Base-by-base conservation (phyloP, 2,329 filamentous ascomycete species). In the Corinectria fuckeliana region DNA sequence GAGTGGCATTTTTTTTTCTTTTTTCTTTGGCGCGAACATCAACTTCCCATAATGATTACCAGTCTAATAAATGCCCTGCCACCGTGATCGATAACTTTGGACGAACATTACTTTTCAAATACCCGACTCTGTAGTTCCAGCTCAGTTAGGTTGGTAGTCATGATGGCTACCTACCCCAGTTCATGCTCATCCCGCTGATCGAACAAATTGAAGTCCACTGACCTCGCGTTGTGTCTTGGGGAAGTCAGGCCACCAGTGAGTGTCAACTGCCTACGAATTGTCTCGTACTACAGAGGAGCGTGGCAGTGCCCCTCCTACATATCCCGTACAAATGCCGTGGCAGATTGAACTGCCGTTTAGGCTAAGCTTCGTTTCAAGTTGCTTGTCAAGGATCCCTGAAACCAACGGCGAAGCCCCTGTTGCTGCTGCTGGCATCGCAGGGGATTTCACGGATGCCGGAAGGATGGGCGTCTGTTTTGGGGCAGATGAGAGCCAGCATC, bases 351-450 rank as follows among this genome's bases (percentile, higher is more conserved):
- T 28, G 23, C 41, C 13, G 23, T n/a, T 18, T 25, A 30, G 28
- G 51, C 41, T 32, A 47, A 47, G 34, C 34, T 48, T 21, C 38
- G 52, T 55, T 55, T 55, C 52, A 55, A 55, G 9, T n/a, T 55
- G n/a, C 44, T 48, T 55, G 32, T 34, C 21, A 30, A 3, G 23
- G 23, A 30, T 42, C 44, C 52, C 25, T 55, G 52, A 28, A 26
- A 55, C 52, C 38, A 21, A 39, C 44, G 38, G 26, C n/a, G 41
- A n/a, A 41, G 14, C 52, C 9, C 6, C 36, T 41, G 23, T n/a
- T 11, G 16, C 42, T 7, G 20, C 13, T 6, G n/a, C n/a, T 48
- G 6, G 13, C 30, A 41, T 21, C 32, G 39, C 20, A 28, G 20
- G 14, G 47, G 25, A 44, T 20, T 34, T 34, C 26, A n/a, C 16